Conservation (phyloP, 2,329 filamentous ascomycete genomes). For the Colletotrichum godetiae region DNA sequence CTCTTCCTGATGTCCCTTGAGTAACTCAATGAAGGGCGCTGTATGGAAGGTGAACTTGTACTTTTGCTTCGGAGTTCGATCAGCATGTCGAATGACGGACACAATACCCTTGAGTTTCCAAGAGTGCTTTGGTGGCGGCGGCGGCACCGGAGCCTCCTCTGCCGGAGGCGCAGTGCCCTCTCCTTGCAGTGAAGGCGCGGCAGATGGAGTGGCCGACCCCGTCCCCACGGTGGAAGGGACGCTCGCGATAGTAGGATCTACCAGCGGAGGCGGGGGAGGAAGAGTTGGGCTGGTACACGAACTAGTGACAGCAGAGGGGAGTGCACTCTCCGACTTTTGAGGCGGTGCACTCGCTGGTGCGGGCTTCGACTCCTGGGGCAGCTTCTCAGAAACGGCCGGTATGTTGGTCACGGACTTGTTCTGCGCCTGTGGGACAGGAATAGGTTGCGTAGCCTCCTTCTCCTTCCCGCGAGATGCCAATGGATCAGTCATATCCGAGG, state of each 20-base stretch:
- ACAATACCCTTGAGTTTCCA: conserved; percentile 99
- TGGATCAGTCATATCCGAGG: conserved; percentile 52
- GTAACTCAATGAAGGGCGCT: conserved; percentile 91
- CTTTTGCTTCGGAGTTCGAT: conserved; percentile 98
- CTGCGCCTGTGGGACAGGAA: conserved; percentile 20
- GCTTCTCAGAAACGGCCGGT: conserved; percentile 24
- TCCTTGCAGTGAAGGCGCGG: conserved; percentile 50
- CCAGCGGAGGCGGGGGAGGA: conserved; percentile 44
- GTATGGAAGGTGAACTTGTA: conserved; percentile 99
- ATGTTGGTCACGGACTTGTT: conserved; percentile 28
- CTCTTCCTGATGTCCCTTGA: conserved; percentile 96
- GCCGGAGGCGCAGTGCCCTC: conserved; percentile 42
- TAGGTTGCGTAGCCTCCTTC: conserved; percentile 47
- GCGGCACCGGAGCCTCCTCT: conserved; percentile 66
- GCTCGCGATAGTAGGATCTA: conserved; percentile 37
- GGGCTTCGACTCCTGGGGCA: conserved; percentile 30
- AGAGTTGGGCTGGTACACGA: conserved; percentile 48
- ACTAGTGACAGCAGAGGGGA: conserved; percentile 49
- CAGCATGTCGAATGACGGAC: conserved; percentile 94
- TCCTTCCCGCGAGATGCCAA: conserved; percentile 50
- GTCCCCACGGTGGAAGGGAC: conserved; percentile 51
- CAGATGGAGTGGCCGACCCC: conserved; percentile 51
- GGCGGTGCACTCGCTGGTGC: conserved; percentile 40
- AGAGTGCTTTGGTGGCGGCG: conserved; percentile 85
- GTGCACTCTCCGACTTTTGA: conserved; percentile 45